A percentile compares a stretch with the other conserved stretches of the same genome.
Conservation (phyloP, 108 stramenopile genomes). For the Nitzschia sp. region DNA sequence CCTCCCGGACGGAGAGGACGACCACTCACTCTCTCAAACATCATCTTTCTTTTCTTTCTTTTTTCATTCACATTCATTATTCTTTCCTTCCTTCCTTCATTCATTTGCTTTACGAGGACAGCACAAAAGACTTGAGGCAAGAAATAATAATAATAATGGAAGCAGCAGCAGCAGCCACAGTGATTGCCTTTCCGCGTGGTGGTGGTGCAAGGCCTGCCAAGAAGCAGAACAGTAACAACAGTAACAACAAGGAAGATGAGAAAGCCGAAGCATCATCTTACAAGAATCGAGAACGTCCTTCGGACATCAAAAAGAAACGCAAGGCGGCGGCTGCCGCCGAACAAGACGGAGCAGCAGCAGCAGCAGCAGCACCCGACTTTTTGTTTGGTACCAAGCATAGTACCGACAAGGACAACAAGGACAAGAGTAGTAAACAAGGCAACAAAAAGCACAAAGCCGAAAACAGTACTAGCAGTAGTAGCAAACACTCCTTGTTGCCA, state of each 20-base stretch:
- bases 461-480: too few species aligned
- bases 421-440: conserved; percentile 6
- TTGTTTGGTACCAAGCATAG: conserved; percentile 1
- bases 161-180: background rate
- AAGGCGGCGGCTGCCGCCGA: background rate
- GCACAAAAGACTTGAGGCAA: too few species aligned
- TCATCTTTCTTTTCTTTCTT: too few species aligned
- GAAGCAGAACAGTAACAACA: background rate
- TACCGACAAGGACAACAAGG: background rate
- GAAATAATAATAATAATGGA: too few species aligned
- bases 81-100: too few species aligned
- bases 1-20: too few species aligned
- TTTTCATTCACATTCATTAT: too few species aligned
- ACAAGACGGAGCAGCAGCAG: conserved; percentile 1
- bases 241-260: background rate
- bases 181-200: conserved; percentile 24
- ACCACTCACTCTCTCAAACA: too few species aligned
- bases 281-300: background rate
- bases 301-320: conserved; percentile 2
- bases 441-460: background rate
- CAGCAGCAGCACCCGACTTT: background rate
- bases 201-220: background rate
- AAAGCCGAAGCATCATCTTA: background rate
- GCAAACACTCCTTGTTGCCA: conserved; percentile 49
- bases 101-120: too few species aligned